phyloP scores from a whole-genome alignment of 2,329 filamentous ascomycete species.

The Ascocoryne sarcoides region DNA sequence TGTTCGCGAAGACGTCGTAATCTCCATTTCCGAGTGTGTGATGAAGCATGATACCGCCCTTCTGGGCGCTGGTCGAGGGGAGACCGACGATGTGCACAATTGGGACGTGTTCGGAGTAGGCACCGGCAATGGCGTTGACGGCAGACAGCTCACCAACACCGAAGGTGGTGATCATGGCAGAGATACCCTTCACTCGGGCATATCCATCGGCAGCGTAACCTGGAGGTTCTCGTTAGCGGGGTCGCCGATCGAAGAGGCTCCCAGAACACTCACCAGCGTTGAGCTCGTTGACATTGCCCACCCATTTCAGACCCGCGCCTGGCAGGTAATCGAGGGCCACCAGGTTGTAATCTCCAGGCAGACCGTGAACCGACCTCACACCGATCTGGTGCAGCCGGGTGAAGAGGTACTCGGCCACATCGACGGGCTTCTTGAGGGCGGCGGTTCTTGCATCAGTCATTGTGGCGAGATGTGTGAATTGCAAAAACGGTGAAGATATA shows the following conservation, averaged over 20 bases:
- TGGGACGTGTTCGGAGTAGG: slow-evolving; percentile 63
- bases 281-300: slow-evolving; percentile 63
- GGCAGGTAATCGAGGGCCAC: slow-evolving; percentile 58
- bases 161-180: slow-evolving; percentile 65
- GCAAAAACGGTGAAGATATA: not conserved
- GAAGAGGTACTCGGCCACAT: slow-evolving; percentile 62
- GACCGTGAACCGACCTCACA: slow-evolving; percentile 55
- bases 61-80: slow-evolving; percentile 39
- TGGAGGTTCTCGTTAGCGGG: slow-evolving; percentile 22
- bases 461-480: slow-evolving; percentile 17
- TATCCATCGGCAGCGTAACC: slow-evolving; percentile 77
- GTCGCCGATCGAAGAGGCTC: not conserved
- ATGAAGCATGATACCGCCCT: slow-evolving; percentile 44
- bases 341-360: slow-evolving; percentile 69
- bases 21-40: slow-evolving; percentile 71
- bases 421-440: slow-evolving; percentile 33
- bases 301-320: slow-evolving; percentile 51
- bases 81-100: slow-evolving; percentile 56
- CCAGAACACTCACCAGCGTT: slow-evolving; percentile 48
- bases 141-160: slow-evolving; percentile 68
- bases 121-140: slow-evolving; percentile 65
- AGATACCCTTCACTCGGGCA: slow-evolving; percentile 61
- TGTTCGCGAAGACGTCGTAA: slow-evolving; percentile 70
- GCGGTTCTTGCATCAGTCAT: slow-evolving; percentile 34
- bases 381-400: slow-evolving; percentile 54